Conservation (phyloP, 116 monocot genomes). For the Phalaenopsis hybrid region DNA sequence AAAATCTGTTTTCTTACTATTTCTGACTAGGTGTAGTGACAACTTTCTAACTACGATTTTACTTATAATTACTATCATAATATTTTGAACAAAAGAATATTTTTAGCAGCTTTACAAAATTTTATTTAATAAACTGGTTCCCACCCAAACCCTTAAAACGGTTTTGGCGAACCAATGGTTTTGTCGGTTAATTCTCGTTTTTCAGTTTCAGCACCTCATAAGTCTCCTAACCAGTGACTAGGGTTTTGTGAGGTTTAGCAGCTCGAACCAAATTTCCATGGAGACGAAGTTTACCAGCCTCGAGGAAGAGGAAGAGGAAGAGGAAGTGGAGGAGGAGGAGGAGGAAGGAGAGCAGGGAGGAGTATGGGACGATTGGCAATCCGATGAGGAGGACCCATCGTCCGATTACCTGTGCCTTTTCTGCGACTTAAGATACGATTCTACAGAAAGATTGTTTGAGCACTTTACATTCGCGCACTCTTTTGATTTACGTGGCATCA, state of each 20-base stretch:
- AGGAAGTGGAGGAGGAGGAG: constrained; percentile 12
- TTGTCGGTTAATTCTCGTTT: too few relatives aligned
- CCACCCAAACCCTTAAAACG: too few relatives aligned
- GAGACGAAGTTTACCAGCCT: background rate
- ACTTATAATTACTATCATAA: too few relatives aligned
- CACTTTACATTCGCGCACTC: constrained; percentile 29
- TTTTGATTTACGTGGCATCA: constrained; percentile 33
- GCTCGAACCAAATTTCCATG: constrained; percentile 3
- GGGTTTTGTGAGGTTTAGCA: constrained; percentile 16
- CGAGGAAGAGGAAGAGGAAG: constrained; percentile 15
- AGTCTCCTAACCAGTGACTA: background rate
- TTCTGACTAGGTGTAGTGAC: too few relatives aligned
- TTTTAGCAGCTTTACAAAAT: too few relatives aligned
- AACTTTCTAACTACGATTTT: too few relatives aligned
- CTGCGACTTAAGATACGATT: constrained; percentile 27
- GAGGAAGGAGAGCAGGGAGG: constrained; percentile 27
- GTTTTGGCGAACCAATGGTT: too few relatives aligned
- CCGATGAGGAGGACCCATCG: constrained; percentile 22
- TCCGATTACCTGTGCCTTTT: constrained; percentile 31
- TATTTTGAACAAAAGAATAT: too few relatives aligned
- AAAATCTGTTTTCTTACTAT: too few relatives aligned
- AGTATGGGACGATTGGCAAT: constrained; percentile 48
- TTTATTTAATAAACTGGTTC: too few relatives aligned
- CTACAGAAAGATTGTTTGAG: constrained; percentile 16
- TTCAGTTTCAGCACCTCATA: too few relatives aligned